Evolutionary conservation across 768 basidiomycete species (phyloP), one percentile per base, ranked within the genome.

Genomic region (Rhizopogon rudus): DNA sequence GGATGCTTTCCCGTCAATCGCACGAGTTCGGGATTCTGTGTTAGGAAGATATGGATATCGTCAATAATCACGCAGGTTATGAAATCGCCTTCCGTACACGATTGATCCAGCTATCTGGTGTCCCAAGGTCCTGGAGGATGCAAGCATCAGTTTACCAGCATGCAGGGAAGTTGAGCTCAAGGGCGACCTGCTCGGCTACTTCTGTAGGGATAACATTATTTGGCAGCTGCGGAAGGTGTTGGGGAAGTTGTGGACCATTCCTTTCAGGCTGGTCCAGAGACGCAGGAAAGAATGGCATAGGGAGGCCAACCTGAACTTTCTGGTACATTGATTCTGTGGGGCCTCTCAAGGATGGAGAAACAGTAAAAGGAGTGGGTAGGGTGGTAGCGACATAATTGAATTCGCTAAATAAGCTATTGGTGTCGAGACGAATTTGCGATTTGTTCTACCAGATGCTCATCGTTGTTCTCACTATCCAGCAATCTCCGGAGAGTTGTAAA

Each of bases 1-100:
- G 84, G 84, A 63, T 84, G 83, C 57, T 79, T 77, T 22, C 81
- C 81, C 5, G 83, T 85, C 50, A 83, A 60, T 2, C 80, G 75
- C 20, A 83, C 67, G 44, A 82, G 73, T 22, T 63, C 57, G 0
- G 72, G 68, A 43, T 75, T 64, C 60, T 71, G 33, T 20, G 46
- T 16, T 10, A n/a, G 17, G 29, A 37, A 28, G 22, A 29, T 20
- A 14, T 6, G 45, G 17, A 37, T 33, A 1, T 40, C 6, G 22
- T 46, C 40, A 51, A 22, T 8, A 31, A 10, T 37, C 14, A 49
- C 14, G 5, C 48, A 37, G 8, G 20, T 16, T 29, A 14, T 39
- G 6, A 37, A n/a, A 16, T 25, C 17, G 5, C 51, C 45, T n/a
- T 25, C 14, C 48, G 16, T 49, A 71, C 75, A 29, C 76, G 67